Evolutionary conservation across 2,329 filamentous ascomycete species (phyloP).

Genomic region (Fusarium euwallaceae): DNA sequence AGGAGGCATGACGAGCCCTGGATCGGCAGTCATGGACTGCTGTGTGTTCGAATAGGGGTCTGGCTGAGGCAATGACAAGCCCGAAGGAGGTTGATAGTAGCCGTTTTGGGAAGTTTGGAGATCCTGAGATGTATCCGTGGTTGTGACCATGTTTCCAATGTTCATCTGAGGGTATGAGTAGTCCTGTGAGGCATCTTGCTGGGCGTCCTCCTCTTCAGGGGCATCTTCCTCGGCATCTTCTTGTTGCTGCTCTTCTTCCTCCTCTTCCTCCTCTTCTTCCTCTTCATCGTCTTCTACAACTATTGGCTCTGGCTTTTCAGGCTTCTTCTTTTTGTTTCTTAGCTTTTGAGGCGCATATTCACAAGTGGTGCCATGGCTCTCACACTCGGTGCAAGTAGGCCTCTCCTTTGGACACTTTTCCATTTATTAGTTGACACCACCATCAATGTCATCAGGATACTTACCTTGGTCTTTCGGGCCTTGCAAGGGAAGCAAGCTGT

Average conservation of each 20-base stretch:
- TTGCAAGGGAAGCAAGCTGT: constrained; percentile 56
- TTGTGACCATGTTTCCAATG: constrained; percentile 46
- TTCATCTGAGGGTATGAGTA: constrained; percentile 49
- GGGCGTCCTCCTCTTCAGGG: constrained; percentile 24
- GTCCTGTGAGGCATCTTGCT: constrained; percentile 31
- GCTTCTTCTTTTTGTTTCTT: constrained; percentile 40
- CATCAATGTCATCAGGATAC: background rate
- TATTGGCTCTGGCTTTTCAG: constrained; percentile 26
- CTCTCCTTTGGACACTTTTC: constrained; percentile 57
- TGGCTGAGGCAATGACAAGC: constrained; percentile 44
- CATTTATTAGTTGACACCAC: background rate
- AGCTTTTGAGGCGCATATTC: constrained; percentile 55
- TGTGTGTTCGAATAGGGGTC: constrained; percentile 36
- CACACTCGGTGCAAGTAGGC: constrained; percentile 57
- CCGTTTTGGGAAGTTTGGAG: constrained; percentile 33
- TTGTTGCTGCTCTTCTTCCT: constrained; percentile 26
- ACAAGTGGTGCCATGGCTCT: constrained; percentile 50
- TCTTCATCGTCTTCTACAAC: constrained; percentile 28
- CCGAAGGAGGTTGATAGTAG: constrained; percentile 49
- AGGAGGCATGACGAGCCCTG: constrained; percentile 32
- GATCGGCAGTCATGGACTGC: constrained; percentile 11
- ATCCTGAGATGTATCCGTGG: constrained; percentile 37
- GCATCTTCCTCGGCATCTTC: constrained; percentile 28
- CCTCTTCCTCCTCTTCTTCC: background rate
- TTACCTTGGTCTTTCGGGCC: constrained; percentile 55